Conservation (phyloP, 371 early-diverging fungal species). For the Chytridium lagenaria region DNA sequence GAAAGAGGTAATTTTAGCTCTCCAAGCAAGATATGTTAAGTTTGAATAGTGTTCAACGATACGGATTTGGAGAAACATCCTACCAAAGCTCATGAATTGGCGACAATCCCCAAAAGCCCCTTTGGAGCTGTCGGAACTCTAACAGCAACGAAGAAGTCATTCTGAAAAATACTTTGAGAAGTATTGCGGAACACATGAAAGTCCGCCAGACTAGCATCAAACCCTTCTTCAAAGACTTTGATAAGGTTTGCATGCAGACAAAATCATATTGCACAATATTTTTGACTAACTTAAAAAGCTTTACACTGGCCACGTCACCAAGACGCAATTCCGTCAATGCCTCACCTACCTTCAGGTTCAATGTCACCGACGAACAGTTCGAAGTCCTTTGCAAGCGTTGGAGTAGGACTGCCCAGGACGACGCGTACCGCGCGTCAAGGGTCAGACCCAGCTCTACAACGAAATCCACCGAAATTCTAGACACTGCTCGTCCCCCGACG, state of each 20-base stretch:
- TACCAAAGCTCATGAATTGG: constrained; percentile 30
- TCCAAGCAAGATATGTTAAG: neutral
- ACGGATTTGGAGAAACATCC: constrained; percentile 50
- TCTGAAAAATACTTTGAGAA: constrained; percentile 34
- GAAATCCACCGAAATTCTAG: no score
- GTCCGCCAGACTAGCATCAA: constrained; percentile 50
- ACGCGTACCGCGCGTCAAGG: no score
- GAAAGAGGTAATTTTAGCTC: constrained; percentile 45
- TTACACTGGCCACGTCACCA: constrained; percentile 53
- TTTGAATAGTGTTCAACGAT: constrained; percentile 48
- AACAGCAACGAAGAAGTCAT: constrained; percentile 39
- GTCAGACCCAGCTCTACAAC: no score
- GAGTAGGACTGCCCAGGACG: constrained; percentile 35
- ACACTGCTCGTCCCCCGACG: neutral
- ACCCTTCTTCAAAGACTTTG: constrained; percentile 61
- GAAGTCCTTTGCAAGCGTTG: constrained; percentile 53
- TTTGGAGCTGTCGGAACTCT: constrained; percentile 18
- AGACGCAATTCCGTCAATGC: constrained; percentile 56
- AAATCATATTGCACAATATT: no score
- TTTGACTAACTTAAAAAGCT: no score
- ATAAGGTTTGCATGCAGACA: constrained; percentile 50
- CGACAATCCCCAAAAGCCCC: constrained; percentile 17
- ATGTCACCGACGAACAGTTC: constrained; percentile 56
- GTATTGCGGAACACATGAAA: constrained; percentile 47
- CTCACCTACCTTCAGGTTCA: constrained; percentile 46